These are phyloP conservation scores for Sophora flavescens DNA, from an alignment of 306 rosid species.

Conservation along the genomic window DNA sequence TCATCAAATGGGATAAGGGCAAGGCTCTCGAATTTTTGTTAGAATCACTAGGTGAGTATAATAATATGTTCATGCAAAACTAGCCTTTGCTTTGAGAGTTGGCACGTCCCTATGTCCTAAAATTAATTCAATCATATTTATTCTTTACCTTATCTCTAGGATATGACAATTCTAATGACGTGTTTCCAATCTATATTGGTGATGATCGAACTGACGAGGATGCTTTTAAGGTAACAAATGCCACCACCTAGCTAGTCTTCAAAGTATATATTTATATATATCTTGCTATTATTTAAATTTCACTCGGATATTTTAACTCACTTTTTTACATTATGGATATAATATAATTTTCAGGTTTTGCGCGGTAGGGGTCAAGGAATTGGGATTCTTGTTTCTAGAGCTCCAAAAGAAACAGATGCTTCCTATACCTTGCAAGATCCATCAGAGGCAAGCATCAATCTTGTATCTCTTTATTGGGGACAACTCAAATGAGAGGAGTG, in stretches of 20 bases:
- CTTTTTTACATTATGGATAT: slow-evolving; percentile 10
- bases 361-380: slow-evolving; percentile 76
- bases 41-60: slow-evolving; percentile 70
- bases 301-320: not conserved
- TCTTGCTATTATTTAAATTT: not conserved
- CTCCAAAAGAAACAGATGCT: slow-evolving; percentile 88
- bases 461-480: slow-evolving; percentile 13
- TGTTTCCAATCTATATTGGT: slow-evolving; percentile 87
- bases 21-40: slow-evolving; percentile 88
- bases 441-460: slow-evolving; percentile 64
- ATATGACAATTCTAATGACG: slow-evolving; percentile 69
- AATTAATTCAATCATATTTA: not conserved
- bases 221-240: slow-evolving; percentile 80
- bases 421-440: slow-evolving; percentile 88
- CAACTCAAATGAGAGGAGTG: too few relatives aligned
- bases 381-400: slow-evolving; percentile 89
- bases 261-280: not conserved
- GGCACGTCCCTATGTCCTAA: not conserved
- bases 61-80: not conserved
- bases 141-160: slow-evolving; percentile 52
- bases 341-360: slow-evolving; percentile 60
- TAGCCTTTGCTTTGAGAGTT: not conserved
- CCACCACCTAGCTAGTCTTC: not conserved
- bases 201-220: slow-evolving; percentile 96
- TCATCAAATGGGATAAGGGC: slow-evolving; percentile 98